phyloP scores from a whole-genome alignment of 2,329 filamentous ascomycete species.

The Nigrospora sphaerica region DNA sequence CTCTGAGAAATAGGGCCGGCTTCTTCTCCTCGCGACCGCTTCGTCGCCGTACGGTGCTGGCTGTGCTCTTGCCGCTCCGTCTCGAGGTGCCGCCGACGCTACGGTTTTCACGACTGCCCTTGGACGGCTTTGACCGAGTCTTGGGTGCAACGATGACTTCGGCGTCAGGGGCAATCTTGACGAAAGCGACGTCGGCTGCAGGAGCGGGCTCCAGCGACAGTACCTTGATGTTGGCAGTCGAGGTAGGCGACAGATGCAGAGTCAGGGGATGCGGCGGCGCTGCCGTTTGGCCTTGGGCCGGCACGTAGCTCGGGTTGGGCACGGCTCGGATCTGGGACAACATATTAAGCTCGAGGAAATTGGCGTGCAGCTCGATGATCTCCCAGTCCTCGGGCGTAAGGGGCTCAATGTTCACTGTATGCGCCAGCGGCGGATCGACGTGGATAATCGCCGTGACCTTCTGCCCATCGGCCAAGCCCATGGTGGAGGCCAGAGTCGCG shows the following conservation, averaged over 20 bases:
- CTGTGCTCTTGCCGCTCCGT: slow-evolving; percentile 67
- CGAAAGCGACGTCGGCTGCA: slow-evolving; percentile 65
- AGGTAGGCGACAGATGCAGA: slow-evolving; percentile 88
- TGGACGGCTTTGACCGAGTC: slow-evolving; percentile 63
- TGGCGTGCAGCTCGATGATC: slow-evolving; percentile 95
- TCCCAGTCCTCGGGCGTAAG: slow-evolving; percentile 96
- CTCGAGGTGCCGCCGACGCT: slow-evolving; percentile 76
- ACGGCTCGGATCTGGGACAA: slow-evolving; percentile 87
- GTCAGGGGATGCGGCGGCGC: slow-evolving; percentile 75
- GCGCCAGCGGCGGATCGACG: slow-evolving; percentile 80
- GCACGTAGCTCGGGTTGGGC: slow-evolving; percentile 69
- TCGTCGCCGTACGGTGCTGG: slow-evolving; percentile 59
- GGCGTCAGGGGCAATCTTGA: slow-evolving; percentile 87
- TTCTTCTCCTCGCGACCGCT: slow-evolving; percentile 56
- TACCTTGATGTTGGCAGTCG: slow-evolving; percentile 85
- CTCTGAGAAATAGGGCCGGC: slow-evolving; percentile 70
- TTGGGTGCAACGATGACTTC: slow-evolving; percentile 98
- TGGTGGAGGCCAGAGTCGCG: slow-evolving; percentile 68
- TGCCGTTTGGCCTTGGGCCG: slow-evolving; percentile 40
- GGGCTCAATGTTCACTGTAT: slow-evolving; percentile 95
- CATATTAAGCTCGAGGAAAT: slow-evolving; percentile 90
- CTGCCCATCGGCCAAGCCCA: slow-evolving; percentile 75
- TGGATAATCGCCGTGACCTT: slow-evolving; percentile 70
- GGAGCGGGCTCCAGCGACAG: slow-evolving; percentile 74
- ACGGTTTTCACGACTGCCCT: slow-evolving; percentile 63